Base-by-base conservation (phyloP, 2,329 filamentous ascomycete genomes). In the Stemphylium lycopersici region DNA sequence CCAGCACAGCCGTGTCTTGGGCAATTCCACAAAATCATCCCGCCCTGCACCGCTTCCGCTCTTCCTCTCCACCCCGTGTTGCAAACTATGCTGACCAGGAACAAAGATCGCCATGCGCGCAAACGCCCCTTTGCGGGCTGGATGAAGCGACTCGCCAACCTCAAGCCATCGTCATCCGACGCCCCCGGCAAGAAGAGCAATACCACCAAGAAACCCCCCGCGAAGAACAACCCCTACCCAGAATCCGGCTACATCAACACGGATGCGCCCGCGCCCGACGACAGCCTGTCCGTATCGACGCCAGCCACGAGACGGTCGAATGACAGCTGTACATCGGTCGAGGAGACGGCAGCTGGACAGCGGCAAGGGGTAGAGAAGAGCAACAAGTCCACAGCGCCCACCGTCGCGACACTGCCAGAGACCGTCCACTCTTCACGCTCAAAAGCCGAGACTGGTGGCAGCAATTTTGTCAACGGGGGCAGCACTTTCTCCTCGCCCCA, bases 201-300 rank as follows among this genome's bases (percentile, higher is more conserved):
- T 37, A 60, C 51, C 38, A 40, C 59, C 56, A 90, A 88, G 76
- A 90, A 88, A 76, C 73, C 78, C 15, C 79, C 81, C 45, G 86
- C 87, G 69, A 88, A 89, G 75, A 96, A 96, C 80, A 93, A 93
- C 71, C 93, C 93, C n/a, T 97, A 97, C 70, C 90, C 90, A 7
- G 84, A 93, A 66, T 96, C 91, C 2, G 90, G 90, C 54, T 83
- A 83, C 68, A 56, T 79, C 78, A 66, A 80, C 79, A 53, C 82
- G 55, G 74, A 71, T 59, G 75, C n/a, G n/a, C 32, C 38, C 6
- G 15, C 74, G 51, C 63, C 62, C 24, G 73, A 71, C 46, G 77
- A 78, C 54, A 73, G 48, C 36, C 31, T 80, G 50, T 82, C 82
- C 46, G 79, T 80, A 56, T 77, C 79, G 13, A 67, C 88, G 79